Evolutionary conservation across 805 yeast species (phyloP).

Genomic region (Lachancea waltii): DNA sequence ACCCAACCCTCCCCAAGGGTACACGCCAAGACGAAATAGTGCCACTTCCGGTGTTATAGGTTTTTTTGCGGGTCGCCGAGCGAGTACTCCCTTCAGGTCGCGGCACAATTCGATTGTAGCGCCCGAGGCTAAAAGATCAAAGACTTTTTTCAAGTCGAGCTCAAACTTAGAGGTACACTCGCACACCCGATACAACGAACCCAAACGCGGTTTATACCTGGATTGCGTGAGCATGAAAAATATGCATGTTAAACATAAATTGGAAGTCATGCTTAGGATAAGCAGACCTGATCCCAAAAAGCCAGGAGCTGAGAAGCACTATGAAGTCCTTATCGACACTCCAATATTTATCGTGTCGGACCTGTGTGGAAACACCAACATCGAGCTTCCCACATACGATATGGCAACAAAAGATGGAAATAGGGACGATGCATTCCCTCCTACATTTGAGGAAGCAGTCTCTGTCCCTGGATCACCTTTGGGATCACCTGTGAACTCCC

Average conservation of each 20-base stretch:
- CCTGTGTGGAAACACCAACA: slow-evolving; percentile 34
- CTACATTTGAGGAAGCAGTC: slow-evolving; percentile 64
- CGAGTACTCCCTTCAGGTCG: slow-evolving; percentile 3
- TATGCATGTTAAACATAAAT: slow-evolving; percentile 56
- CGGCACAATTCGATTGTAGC: slow-evolving; percentile 8
- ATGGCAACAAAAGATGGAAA: slow-evolving; percentile 17
- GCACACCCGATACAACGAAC: slow-evolving; percentile 20
- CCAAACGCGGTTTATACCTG: slow-evolving; percentile 44
- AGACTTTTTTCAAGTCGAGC: slow-evolving; percentile 16
- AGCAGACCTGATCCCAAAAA: slow-evolving; percentile 46
- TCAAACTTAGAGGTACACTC: slow-evolving; percentile 18
- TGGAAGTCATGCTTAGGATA: slow-evolving; percentile 65
- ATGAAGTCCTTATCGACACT: slow-evolving; percentile 74
- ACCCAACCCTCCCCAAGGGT: slow-evolving; percentile 9
- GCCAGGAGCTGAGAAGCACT: slow-evolving; percentile 53
- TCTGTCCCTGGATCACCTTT: slow-evolving; percentile 42
- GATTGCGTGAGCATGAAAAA: slow-evolving; percentile 56
- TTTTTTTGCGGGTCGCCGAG: slow-evolving; percentile 15
- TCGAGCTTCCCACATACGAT: slow-evolving; percentile 36
- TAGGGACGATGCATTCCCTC: slow-evolving; percentile 35
- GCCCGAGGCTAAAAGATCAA: slow-evolving; percentile 1
- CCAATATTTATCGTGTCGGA: slow-evolving; percentile 54
- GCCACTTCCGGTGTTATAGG: slow-evolving; percentile 18
- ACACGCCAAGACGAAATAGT: slow-evolving; percentile 11
- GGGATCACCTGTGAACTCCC: slow-evolving; percentile 23